Evolutionary conservation across 805 yeast genomes (phyloP), one percentile per base, ranked within the genome.

Genomic region (Barnettozyma salicaria): DNA sequence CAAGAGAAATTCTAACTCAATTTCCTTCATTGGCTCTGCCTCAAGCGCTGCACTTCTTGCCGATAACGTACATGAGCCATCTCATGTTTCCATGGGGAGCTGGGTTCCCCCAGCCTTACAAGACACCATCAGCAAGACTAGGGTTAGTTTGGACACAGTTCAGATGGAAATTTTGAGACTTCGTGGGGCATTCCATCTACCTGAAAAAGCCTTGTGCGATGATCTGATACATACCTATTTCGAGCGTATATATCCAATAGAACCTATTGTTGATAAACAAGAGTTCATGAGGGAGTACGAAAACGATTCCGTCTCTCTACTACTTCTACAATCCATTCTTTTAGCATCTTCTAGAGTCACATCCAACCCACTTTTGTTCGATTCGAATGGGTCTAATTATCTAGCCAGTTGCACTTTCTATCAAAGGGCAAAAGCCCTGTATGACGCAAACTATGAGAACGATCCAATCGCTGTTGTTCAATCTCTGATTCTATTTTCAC

Each of bases 341-440:
- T 65, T 81, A 33, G 79, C 83, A 17, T 90, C 89, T 1, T 68
- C 83, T 13, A 67, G 85, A 27, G 74, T 74, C 11, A 74, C 78
- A 23, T 51, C 59, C 6, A 77, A 78, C 50, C 75, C 78, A 4
- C 61, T 67, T 12, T 64, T 70, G 30, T 59, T 63, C 37, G 85
- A 72, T 50, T 53, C 63, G 23, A 53, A 47, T 27, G 70, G 65
- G 1, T 59, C 71, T 10, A 63, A 72, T 24, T 73, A 74, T 40
- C 63, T 70, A 32, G 74, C 82, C 32, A 61, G 74, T 33, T 60
- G 73, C 40, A 74, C 84, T 4, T 74, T 83, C 42, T 78, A 77
- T 58, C 70, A 76, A 46, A 67, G 94, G 13, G 89, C 88, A 4
- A 80, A 79, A 59, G 84, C 87, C 0, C 59, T 85, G 19, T 81